Percentiles rank a stretch among this genome's conserved stretches.
Evolutionary conservation across 768 basidiomycete species (phyloP).

Genomic region (Pleurotus salmoneostramineus): DNA sequence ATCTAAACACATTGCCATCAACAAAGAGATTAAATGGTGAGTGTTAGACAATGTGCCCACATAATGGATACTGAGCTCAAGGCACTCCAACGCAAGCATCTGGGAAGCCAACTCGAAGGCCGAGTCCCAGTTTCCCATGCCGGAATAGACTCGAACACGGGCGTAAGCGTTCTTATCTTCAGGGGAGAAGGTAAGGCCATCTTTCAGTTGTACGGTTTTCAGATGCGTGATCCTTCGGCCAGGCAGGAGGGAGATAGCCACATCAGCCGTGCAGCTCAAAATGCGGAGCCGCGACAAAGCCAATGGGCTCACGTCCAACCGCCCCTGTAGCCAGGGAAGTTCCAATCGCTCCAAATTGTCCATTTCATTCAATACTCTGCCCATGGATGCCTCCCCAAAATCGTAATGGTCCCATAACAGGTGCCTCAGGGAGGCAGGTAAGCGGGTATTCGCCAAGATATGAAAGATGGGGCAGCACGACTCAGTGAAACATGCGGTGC

Average conservation of each 20-base stretch:
- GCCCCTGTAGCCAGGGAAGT: not conserved
- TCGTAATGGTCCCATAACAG: not conserved
- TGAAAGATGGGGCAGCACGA: not conserved
- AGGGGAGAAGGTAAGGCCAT: not conserved
- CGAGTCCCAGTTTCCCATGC: not conserved
- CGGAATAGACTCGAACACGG: not conserved
- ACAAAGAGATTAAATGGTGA: not conserved
- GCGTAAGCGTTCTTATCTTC: not conserved
- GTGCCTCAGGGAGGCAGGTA: not conserved
- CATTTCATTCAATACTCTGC: not conserved
- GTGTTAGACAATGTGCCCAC: not conserved
- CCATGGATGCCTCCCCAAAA: not conserved
- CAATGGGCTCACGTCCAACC: not conserved
- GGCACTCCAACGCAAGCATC: not conserved
- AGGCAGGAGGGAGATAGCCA: not conserved
- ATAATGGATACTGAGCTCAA: not conserved
- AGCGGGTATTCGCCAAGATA: not conserved
- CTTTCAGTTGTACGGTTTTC: not conserved
- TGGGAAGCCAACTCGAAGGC: not conserved
- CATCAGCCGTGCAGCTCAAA: not conserved
- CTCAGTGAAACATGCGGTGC: not conserved
- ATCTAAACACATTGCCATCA: not conserved
- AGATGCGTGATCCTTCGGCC: not conserved
- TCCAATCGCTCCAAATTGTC: not conserved
- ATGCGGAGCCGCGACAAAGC: not conserved